Evolutionary conservation across 805 yeast species (phyloP), one percentile per base, ranked within the genome.

Genomic region (Myxozyma nipponensis): DNA sequence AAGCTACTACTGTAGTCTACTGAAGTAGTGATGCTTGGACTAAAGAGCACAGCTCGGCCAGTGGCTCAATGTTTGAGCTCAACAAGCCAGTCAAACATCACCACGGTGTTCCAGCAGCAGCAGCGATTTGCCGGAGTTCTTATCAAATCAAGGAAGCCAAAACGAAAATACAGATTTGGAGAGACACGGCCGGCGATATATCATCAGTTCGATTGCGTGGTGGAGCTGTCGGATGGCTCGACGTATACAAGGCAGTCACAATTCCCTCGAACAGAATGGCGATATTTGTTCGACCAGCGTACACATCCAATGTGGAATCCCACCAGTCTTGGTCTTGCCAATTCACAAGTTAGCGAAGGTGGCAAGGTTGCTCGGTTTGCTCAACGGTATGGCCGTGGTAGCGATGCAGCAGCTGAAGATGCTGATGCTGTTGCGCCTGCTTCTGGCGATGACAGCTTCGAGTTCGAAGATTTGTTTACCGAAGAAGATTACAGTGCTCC

Each of bases 181-280:
- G 85, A 85, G 66, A 89, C 96, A 17, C 80, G 97, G 69, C 97
- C 98, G 1, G 89, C 96, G 30, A 84, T 93, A 37, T 90, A 87
- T 69, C 79, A 91, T 71, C 87, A 87, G 67, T 93, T 93, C 66
- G 89, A 91, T 57, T 84, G 90, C 28, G 69, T 77, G 34, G 90
- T 93, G n/a, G 95, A 91, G 69, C 76, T 90, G 51, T 84, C 95
- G 58, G 98, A 93, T 66, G 98, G 98, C 1, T 85, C 96, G 26
- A 95, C 95, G 1, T 74, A 89, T 30, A 73, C 72, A 32, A 78
- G 98, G 69, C 77, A 86, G 62, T 81, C 96, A 0, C 95, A 86
- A 58, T 87, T 81, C 52, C 98, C 98, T 9, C 85, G 87, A 62
- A 83, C 78, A 46, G 96, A 93, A 63, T 73, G 86, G 62, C 76